Base-by-base conservation (phyloP, 768 basidiomycete genomes). In the Lepiota venenata region DNA sequence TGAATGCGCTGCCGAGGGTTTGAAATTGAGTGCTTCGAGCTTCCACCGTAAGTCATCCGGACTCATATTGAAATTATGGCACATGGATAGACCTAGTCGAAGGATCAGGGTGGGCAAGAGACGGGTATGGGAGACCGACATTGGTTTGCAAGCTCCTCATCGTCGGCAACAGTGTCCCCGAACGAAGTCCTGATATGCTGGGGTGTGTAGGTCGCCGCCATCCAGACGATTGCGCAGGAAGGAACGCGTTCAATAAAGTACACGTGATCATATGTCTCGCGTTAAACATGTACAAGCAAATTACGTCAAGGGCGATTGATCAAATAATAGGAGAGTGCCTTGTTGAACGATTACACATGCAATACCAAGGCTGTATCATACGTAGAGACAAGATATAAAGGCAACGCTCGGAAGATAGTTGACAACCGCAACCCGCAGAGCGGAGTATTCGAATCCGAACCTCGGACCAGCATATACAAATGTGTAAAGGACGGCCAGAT, bases 31-130 rank as follows among this genome's bases (percentile, higher is more conserved):
- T 3, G 86, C 86, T 63, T 91, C 85, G 76, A 85, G 83, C 65
- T 89, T 91, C 68, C 74, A 91, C 38, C 74, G 75, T 16, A 91
- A 73, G 45, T 71, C 64, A 20, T 81, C 74, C 18, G 83, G 74
- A 27, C 70, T 59, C 37, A 85, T 35, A 54, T 79, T 77, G 69
- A 83, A 87, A 59, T 79, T 79, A 64, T 78, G 73, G 64, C 89
- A 91, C 56, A 91, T 73, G 21, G 75, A 73, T 29, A 78, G 74
- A 59, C 87, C 88, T 91, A 61, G 36, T 61, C n/a, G 20, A 25
- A 11, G 18, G 21, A 20, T 50, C 14, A 36, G 41, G 29, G 16
- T 16, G 29, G n/a, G 18, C n/a, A 14, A 18, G 3, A 3, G n/a
- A 14, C 18, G 7, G 9, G n/a, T 11, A 21, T 18, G n/a, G 14